Base-by-base conservation (phyloP, 495 filamentous ascomycete species). In the Daldinia vernicosa region DNA sequence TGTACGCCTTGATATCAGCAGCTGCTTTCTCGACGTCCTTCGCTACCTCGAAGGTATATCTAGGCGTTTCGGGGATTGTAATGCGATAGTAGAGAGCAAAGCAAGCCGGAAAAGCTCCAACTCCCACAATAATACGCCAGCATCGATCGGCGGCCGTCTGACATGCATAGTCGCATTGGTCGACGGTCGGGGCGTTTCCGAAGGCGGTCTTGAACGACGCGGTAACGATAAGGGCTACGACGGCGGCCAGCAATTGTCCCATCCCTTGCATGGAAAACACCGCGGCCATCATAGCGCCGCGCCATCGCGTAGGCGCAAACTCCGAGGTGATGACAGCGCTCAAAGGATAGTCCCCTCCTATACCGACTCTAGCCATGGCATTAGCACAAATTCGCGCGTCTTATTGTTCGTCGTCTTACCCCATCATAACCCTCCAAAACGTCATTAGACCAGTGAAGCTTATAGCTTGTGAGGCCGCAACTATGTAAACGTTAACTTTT, bases 211-310 rank as follows among this genome's bases (percentile, higher is more conserved):
- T 90, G 84, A 95, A 95, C 28, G 87, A 90, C 12, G 82, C 78
- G 0, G 88, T 90, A 39, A 92, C 87, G 52, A 93, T 88, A 28
- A 95, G 80, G 4, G 91, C 89, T 12, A 93, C 83, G 7, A 95
- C 80, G 1, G 91, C 91, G 43, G 90, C 91, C 5, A 82, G 83
- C 55, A 94, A 84, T 75, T 94, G 85, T 52, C 93, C 93, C 63
- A 93, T 84, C 39, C 92, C 92, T 75, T 95, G 93, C 90, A 94
- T 95, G 33, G 91, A 89, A 74, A 97, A 95, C 37, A 97, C 92
- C 6, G 91, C 85, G 14, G 87, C 92, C 90, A 97, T 93, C 93
- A 97, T 95, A 52, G 89, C 91, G 56, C 93, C 93, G 60, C 93
- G 85, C 90, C 91, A 93, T 76, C 92, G 90, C 53, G 91, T 94